phyloP scores from a whole-genome alignment of 768 basidiomycete genomes.

The Collybiopsis luxurians region DNA sequence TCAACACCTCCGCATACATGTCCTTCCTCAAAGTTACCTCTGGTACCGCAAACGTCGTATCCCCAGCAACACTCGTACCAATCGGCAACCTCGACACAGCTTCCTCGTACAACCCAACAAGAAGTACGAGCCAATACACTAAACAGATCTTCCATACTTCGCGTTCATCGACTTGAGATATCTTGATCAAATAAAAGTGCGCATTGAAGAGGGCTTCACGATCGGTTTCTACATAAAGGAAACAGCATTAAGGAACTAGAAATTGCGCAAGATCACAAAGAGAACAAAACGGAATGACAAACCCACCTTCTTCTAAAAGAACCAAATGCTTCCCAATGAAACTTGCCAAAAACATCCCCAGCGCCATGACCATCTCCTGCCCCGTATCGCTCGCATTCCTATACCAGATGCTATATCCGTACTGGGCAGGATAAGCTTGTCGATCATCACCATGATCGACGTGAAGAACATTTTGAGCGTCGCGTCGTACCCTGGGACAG shows the following conservation, averaged over 20 bases:
- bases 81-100: constrained; percentile 50
- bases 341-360: constrained; percentile 52
- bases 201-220: constrained; percentile 72
- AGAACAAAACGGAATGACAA: neutral
- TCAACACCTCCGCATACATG: constrained; percentile 70
- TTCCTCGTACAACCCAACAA: constrained; percentile 76
- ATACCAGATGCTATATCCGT: constrained; percentile 71
- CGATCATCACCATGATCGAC: constrained; percentile 73
- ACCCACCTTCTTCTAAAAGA: constrained; percentile 72
- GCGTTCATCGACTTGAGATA: constrained; percentile 75
- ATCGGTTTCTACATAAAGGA: constrained; percentile 44
- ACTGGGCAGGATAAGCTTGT: constrained; percentile 70
- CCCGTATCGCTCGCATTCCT: constrained; percentile 76
- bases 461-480: constrained; percentile 77
- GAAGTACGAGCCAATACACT: constrained; percentile 76
- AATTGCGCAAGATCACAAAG: neutral
- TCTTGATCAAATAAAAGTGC: constrained; percentile 76
- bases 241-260: neutral
- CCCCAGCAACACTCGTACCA: too few relatives aligned
- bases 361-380: constrained; percentile 74
- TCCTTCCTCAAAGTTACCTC: constrained; percentile 26
- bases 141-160: constrained; percentile 84
- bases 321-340: constrained; percentile 70
- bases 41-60: too few relatives aligned
- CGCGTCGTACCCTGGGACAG: constrained; percentile 48